Evolutionary conservation across 1,139 yeast species (phyloP).

Genomic region (Hansenula lynferdii): DNA sequence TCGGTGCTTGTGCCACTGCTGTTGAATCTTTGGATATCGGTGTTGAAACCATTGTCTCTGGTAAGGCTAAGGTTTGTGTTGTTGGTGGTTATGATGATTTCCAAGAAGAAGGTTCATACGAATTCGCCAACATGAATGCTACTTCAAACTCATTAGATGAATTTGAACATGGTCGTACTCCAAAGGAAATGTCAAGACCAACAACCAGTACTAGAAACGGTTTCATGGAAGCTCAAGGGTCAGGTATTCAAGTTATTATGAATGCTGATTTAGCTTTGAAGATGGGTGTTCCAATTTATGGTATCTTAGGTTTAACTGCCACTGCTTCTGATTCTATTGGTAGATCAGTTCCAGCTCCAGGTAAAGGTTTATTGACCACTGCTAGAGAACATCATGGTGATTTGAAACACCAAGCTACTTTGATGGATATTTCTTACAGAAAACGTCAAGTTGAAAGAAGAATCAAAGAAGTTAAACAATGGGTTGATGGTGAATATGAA

Average conservation of each 20-base stretch:
- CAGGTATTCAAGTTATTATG: conserved; percentile 98
- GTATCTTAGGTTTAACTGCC: conserved; percentile 88
- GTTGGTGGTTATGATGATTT: conserved; percentile 99
- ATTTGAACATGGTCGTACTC: conserved; percentile 94
- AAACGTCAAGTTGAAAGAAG: conserved; percentile 84
- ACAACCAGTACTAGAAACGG: conserved; percentile 95
- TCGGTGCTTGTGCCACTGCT: conserved; percentile 99
- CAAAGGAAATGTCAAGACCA: conserved; percentile 98
- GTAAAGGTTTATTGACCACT: conserved; percentile 97
- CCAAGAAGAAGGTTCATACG: conserved; percentile 98
- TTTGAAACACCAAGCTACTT: conserved; percentile 74
- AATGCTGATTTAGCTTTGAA: conserved; percentile 87
- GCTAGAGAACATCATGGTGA: conserved; percentile 91
- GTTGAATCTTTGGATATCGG: conserved; percentile 96
- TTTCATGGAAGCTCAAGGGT: conserved; percentile 99
- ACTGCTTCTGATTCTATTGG: conserved; percentile 99
- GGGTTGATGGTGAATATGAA: conserved; percentile 81
- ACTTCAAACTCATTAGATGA: conserved; percentile 88
- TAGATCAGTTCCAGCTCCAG: conserved; percentile 99
- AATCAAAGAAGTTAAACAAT: conserved; percentile 67
- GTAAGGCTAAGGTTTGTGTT: conserved; percentile 92
- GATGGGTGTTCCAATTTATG: conserved; percentile 99
- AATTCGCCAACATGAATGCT: conserved; percentile 98
- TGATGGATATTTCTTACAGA: conserved; percentile 90
- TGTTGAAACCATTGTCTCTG: conserved; percentile 85